Evolutionary conservation across 1,139 yeast species (phyloP), one percentile per base, ranked within the genome.

Genomic region (Scheffersomyces parashehatae): DNA sequence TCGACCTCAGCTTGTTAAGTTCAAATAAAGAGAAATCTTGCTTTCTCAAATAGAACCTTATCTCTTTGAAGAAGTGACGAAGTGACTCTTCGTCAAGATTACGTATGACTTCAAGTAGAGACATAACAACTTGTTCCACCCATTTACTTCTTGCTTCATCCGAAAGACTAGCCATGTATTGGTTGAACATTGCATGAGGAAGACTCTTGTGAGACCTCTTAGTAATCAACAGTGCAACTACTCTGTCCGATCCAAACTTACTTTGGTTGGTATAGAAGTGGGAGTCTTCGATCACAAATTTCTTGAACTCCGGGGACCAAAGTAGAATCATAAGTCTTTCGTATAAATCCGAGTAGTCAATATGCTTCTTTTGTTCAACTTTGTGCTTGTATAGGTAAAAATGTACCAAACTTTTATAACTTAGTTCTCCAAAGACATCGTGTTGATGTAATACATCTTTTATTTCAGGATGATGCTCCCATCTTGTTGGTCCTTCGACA

Each of bases 21-120:
- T 26, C 30, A 4, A 29, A 36, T 37, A 51, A 44, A 1, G 44
- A 41, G 24, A 42, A 44, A 14, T 42, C 34, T n/a, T 44, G 36
- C 5, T 12, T 28, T 26, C 44, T 46, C 36, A 48, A 42, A 20
- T 37, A 43, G 10, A 33, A 41, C 14, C 42, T 32, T 5, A 43
- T 34, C 7, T 26, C 16, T 12, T 35, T 33, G 28, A 46, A 42
- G 24, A 48, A 20, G n/a, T 31, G 35, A 31, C 35, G 35, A 5
- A 31, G 7, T 10, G 35, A 14, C 24, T 31, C 35, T n/a, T 31
- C 35, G 5, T 31, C 35, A 10, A 31, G 20, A 31, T 31, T 31
- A 14, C 20, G 35, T 5, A 31, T 31, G 9, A 31, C 20, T 3
- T 31, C 35, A 11, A 31, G 35, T 9, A 31, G 9, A 31, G 35